Base-by-base conservation (phyloP, 2,329 filamentous ascomycete species). In the Ambrosiella beaveri region DNA sequence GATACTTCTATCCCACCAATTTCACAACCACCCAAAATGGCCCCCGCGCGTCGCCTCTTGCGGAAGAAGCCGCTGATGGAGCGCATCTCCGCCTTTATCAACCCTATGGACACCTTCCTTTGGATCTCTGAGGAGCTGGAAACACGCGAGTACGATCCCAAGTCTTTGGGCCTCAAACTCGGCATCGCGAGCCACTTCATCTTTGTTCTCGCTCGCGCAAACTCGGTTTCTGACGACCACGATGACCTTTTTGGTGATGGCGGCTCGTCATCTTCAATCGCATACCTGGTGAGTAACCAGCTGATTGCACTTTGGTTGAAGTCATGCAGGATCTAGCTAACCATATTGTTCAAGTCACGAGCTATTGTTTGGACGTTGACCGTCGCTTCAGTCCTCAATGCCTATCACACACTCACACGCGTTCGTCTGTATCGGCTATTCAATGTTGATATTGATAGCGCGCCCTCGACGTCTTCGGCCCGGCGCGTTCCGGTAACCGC, bases 71-170 rank as follows among this genome's bases (percentile, higher is more conserved):
- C 93, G 68, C 78, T 95, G 64, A 68, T 73, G 37, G 85, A 97
- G 76, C 87, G 91, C 68, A 78, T 97, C 68, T 81, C 82, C 67
- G 77, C 86, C 59, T 82, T 82, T 69, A 74, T 96, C 60, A 91
- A 97, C 66, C 88, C 88, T 2, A 84, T 86, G 73, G 93, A 98
- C 71, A 86, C 91, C 66, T 73, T 93, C 57, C 80, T 98, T 15
- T 95, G 88, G 86, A 71, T 95, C 1, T 94, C 88, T 0, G 91
- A 97, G 68, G 88, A 95, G 71, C 78, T 98, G 61, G 90, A 96
- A 68, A 88, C 88, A 36, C 84, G 85, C 66, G 87, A 95, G 65
- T 94, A 89, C 82, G 87, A 96, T 64, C 88, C 91, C 17, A 84
- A 86, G 63, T 73, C 82, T 40, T 85, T 88, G 68, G 86, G 88